Evolutionary conservation across 768 basidiomycete genomes (phyloP), one percentile per base, ranked within the genome.

Genomic region (Pholiota molesta): DNA sequence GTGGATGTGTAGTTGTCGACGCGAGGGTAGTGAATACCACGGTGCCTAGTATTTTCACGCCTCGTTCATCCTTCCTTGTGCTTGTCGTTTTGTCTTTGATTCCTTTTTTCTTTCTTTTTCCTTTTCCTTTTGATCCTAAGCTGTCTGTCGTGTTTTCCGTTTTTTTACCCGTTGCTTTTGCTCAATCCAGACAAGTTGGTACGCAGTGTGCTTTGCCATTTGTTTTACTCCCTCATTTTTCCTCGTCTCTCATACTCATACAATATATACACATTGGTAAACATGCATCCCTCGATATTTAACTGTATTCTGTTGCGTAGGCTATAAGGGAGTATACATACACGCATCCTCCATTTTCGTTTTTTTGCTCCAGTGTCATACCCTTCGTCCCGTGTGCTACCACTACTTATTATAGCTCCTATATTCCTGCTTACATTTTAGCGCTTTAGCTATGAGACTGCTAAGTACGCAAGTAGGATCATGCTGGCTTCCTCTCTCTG

Each of bases 1-100:
- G 72, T 74, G 9, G 74, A 75, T 61, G 62, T 56, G 13, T 62
- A 60, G 37, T 4, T 16, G 14, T 57, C 42, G 23, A 21, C 3
- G n/a, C 42, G n/a, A 21, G 10, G 23, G 35, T 16, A 16, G 6
- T 37, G 35, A 35, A 35, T 8, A 35, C 45, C 17, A 4, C 1
- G 19, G 26, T 21, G 45, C 19, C 19, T 8, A 29, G 29, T 29
- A 29, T 42, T 42, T n/a, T 13, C 6, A n/a, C 13, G 10, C n/a
- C 40, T 19, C 17, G n/a, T 42, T 26, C 1, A 13, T 21, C 23
- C 23, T 49, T 14, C 39, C n/a, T 40, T n/a, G 39, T 13, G 2
- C 23, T 23, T 49, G 7, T 49, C 8, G 6, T 14, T 49, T 8
- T 14, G 23, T 5, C 47, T 45, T 21, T 8, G 21, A 13, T 5